phyloP scores from a whole-genome alignment of 2,329 filamentous ascomycete genomes.

The Lachnellula subtilissima region DNA sequence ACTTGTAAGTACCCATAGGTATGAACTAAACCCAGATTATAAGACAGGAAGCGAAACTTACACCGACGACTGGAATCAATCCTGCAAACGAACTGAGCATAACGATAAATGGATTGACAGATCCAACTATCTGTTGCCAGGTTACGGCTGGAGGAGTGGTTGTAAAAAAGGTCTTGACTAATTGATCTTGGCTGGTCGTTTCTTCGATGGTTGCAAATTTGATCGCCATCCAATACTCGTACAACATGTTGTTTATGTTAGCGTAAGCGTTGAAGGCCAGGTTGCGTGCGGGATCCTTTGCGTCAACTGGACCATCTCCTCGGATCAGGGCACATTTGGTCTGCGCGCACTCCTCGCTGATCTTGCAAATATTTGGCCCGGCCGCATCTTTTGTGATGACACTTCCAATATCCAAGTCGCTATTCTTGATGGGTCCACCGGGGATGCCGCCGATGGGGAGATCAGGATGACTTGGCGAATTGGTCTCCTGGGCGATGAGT shows the following conservation, averaged over 20 bases:
- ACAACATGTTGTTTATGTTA: neutral
- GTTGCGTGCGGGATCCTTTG: neutral
- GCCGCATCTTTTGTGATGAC: neutral
- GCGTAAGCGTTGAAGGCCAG: neutral
- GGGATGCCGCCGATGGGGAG: neutral
- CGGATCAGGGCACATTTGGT: neutral
- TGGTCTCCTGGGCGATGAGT: neutral
- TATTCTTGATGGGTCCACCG: neutral
- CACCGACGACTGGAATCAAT: neutral
- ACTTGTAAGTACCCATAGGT: too few species aligned
- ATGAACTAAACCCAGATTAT: too few species aligned
- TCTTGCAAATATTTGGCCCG: too few species aligned
- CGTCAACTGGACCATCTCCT: neutral
- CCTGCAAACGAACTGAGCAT: neutral
- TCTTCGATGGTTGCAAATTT: neutral
- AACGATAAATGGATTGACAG: neutral
- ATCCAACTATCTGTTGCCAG: neutral
- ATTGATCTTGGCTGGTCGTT: neutral
- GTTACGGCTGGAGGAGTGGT: neutral
- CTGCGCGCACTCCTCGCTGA: neutral
- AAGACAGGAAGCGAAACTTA: neutral
- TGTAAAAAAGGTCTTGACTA: neutral
- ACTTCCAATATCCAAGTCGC: neutral
- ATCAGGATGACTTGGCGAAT: neutral
- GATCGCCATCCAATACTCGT: neutral